A percentile compares a stretch with the other conserved stretches of the same genome.
Evolutionary conservation across 257 asterid genomes (phyloP).

Genomic region (Rauvolfia tetraphylla): DNA sequence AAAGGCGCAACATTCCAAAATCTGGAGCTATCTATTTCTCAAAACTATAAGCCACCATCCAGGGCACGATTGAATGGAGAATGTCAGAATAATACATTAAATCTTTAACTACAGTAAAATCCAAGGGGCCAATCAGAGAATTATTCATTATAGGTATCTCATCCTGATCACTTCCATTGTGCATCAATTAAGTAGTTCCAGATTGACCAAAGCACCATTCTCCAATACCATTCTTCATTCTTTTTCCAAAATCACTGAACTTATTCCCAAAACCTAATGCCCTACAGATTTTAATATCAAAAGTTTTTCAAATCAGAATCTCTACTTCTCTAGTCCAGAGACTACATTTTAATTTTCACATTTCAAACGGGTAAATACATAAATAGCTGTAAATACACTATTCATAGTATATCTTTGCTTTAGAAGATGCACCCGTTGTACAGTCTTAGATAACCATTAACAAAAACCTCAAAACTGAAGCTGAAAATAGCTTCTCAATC

Average conservation of each 20-base stretch:
- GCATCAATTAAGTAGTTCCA: background rate
- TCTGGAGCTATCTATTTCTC: background rate
- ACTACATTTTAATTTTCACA: background rate
- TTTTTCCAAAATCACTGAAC: background rate
- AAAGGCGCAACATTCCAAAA: background rate
- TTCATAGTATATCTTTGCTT: background rate
- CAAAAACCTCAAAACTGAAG: background rate
- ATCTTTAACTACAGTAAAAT: background rate
- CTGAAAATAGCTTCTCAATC: background rate
- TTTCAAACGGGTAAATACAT: background rate
- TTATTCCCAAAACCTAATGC: background rate
- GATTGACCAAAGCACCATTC: background rate
- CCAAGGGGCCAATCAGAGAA: background rate
- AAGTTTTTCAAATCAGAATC: background rate
- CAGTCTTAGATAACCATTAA: background rate
- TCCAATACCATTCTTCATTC: background rate
- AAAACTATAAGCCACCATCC: background rate
- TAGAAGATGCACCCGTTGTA: background rate
- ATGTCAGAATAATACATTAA: background rate
- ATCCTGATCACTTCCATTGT: background rate
- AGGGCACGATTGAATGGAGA: background rate
- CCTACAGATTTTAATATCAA: background rate
- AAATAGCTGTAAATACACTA: background rate
- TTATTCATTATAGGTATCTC: background rate
- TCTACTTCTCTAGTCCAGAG: background rate